A percentile compares a stretch with the other conserved stretches of the same genome.
phyloP scores from a whole-genome alignment of 2,329 filamentous ascomycete genomes.

The Monosporascus sp. region DNA sequence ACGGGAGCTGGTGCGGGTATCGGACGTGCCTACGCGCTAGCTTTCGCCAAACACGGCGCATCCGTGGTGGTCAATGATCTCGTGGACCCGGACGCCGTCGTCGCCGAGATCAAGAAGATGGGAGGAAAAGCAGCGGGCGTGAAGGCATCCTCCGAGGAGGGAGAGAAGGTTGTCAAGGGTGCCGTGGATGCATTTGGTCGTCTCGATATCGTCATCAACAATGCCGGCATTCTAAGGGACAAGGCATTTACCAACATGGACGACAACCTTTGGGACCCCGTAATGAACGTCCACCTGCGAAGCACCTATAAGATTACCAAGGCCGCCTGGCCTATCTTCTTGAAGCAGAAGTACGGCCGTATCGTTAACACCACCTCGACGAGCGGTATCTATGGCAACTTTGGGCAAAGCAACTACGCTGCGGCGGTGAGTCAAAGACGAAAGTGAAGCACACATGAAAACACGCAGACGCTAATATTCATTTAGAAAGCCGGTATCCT shows the following conservation, averaged over 20 bases:
- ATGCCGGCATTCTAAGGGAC: slow-evolving; percentile 94
- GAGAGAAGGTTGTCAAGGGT: slow-evolving; percentile 83
- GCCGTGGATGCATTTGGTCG: slow-evolving; percentile 92
- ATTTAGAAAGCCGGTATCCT: slow-evolving; percentile 81
- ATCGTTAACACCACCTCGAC: slow-evolving; percentile 96
- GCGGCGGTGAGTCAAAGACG: slow-evolving; percentile 60
- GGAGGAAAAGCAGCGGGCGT: slow-evolving; percentile 89
- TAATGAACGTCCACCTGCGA: slow-evolving; percentile 85
- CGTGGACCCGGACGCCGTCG: slow-evolving; percentile 83
- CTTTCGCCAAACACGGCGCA: slow-evolving; percentile 80
- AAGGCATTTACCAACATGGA: slow-evolving; percentile 99
- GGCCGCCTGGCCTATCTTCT: slow-evolving; percentile 94
- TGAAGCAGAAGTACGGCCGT: slow-evolving; percentile 98
- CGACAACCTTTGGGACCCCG: slow-evolving; percentile 85
- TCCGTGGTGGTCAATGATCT: slow-evolving; percentile 93
- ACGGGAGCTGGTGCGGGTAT: slow-evolving; percentile 89
- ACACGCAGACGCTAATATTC: slow-evolving; percentile 13
- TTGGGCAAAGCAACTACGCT: slow-evolving; percentile 96
- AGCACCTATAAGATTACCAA: slow-evolving; percentile 97
- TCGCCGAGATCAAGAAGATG: slow-evolving; percentile 83
- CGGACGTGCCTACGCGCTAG: slow-evolving; percentile 82
- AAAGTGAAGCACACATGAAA: slow-evolving; percentile 3
- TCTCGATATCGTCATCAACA: slow-evolving; percentile 94
- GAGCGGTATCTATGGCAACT: slow-evolving; percentile 97
- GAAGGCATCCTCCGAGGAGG: slow-evolving; percentile 90